A percentile compares a stretch with the other conserved stretches of the same genome.
Evolutionary conservation across 495 filamentous ascomycete genomes (phyloP).

Genomic region (Aspergillus saccharolyticus): DNA sequence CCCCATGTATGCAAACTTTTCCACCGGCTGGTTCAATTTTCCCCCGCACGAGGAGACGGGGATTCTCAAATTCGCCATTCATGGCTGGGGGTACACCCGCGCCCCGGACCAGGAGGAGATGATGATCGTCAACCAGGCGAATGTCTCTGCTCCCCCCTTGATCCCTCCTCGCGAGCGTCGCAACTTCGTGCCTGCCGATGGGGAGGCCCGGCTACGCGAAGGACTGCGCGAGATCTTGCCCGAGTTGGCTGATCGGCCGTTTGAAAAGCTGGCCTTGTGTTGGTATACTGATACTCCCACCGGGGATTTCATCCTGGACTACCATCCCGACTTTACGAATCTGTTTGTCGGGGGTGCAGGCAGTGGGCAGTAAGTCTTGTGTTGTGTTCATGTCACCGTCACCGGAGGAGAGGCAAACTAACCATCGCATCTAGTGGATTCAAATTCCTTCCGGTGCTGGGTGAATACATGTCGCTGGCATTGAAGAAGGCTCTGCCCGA

Average conservation of each 20-base stretch:
- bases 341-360: constrained; percentile 14
- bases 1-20: constrained; percentile 56
- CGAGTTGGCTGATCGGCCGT: constrained; percentile 51
- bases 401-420: background rate
- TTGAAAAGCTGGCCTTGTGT: constrained; percentile 46
- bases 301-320: constrained; percentile 22
- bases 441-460: constrained; percentile 17
- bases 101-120: background rate
- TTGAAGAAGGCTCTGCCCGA: constrained; percentile 6
- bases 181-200: constrained; percentile 15
- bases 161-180: constrained; percentile 12
- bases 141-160: constrained; percentile 8
- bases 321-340: constrained; percentile 13
- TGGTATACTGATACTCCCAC: constrained; percentile 25
- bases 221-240: constrained; percentile 56
- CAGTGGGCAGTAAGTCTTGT: constrained; percentile 19
- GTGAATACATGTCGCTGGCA: constrained; percentile 5
- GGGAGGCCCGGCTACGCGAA: constrained; percentile 26
- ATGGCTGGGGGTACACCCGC: constrained; percentile 61
- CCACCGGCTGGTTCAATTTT: constrained; percentile 67
- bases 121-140: background rate
- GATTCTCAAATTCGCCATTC: constrained; percentile 67
- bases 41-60: constrained; percentile 51
- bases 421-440: constrained; percentile 11
- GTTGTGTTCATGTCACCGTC: too few species aligned